phyloP scores from a whole-genome alignment of 257 asterid species.

The Solanum gandarillasii region DNA sequence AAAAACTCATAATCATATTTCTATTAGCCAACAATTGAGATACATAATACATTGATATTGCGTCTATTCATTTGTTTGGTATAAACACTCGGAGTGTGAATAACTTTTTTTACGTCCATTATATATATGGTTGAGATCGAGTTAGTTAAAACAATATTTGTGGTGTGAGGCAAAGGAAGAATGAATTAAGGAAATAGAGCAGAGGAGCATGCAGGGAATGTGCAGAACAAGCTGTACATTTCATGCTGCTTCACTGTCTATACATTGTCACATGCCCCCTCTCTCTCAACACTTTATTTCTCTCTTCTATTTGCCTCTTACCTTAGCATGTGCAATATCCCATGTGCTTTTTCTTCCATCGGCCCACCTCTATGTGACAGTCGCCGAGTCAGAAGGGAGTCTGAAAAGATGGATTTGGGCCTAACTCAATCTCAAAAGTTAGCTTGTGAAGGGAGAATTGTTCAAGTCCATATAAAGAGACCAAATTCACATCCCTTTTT shows the following conservation, averaged over 20 bases:
- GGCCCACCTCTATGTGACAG: background rate
- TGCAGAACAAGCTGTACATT: slow-evolving; percentile 89
- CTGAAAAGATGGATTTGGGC: no score
- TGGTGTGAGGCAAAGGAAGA: background rate
- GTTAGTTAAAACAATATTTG: background rate
- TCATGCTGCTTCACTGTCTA: slow-evolving; percentile 65
- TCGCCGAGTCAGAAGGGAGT: background rate
- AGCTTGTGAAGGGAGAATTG: no score
- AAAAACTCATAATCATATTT: background rate
- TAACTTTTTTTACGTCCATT: background rate
- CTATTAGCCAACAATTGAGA: background rate
- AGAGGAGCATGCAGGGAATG: slow-evolving; percentile 75
- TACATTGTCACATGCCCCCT: slow-evolving; percentile 47
- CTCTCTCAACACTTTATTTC: slow-evolving; percentile 13
- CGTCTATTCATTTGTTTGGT: background rate
- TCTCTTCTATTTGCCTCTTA: background rate
- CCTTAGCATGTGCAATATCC: slow-evolving; percentile 9
- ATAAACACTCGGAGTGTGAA: background rate
- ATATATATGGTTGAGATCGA: background rate
- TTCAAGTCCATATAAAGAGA: no score
- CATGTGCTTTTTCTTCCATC: background rate
- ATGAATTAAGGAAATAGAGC: background rate
- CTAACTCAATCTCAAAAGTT: no score
- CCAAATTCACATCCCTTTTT: no score
- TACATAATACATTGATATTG: background rate